Conservation (phyloP, 2,329 filamentous ascomycete species). For the Fusarium goolgardi region DNA sequence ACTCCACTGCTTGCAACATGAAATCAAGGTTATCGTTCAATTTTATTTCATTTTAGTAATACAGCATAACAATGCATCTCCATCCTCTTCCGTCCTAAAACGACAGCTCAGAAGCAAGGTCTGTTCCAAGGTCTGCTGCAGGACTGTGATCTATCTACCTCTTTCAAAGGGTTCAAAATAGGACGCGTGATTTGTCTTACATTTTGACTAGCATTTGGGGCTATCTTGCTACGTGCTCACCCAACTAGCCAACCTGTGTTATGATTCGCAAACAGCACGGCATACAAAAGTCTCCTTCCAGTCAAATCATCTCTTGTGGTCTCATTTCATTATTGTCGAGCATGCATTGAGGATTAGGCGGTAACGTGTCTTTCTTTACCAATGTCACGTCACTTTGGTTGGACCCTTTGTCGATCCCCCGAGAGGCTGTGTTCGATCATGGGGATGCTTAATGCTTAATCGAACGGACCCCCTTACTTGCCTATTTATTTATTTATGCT, state of each 20-base stretch:
- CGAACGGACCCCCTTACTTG: not conserved
- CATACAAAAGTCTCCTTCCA: slow-evolving; percentile 8
- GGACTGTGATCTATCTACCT: not conserved
- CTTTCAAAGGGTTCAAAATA: slow-evolving; percentile 12
- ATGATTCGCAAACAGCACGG: not conserved
- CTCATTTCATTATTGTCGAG: not conserved
- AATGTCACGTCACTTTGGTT: slow-evolving; percentile 34
- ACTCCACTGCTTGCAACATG: slow-evolving; percentile 7
- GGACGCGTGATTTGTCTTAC: slow-evolving; percentile 10
- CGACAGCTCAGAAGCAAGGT: slow-evolving; percentile 19
- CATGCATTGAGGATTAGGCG: not conserved
- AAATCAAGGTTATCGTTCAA: slow-evolving; percentile 14
- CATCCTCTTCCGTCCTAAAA: slow-evolving; percentile 15
- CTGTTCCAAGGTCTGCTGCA: not conserved
- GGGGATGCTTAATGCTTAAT: slow-evolving; percentile 19
- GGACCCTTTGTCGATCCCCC: slow-evolving; percentile 31
- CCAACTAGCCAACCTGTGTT: not conserved
- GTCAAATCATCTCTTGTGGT: slow-evolving; percentile 1
- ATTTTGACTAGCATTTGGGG: not conserved
- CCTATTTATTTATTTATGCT: not conserved
- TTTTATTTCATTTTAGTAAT: not conserved
- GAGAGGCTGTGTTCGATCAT: slow-evolving; percentile 33
- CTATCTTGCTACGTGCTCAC: not conserved
- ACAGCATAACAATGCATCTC: not conserved
- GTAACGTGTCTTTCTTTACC: slow-evolving; percentile 19